Conservation (phyloP, 2,329 filamentous ascomycete genomes). For the Aspergillus awamori region DNA sequence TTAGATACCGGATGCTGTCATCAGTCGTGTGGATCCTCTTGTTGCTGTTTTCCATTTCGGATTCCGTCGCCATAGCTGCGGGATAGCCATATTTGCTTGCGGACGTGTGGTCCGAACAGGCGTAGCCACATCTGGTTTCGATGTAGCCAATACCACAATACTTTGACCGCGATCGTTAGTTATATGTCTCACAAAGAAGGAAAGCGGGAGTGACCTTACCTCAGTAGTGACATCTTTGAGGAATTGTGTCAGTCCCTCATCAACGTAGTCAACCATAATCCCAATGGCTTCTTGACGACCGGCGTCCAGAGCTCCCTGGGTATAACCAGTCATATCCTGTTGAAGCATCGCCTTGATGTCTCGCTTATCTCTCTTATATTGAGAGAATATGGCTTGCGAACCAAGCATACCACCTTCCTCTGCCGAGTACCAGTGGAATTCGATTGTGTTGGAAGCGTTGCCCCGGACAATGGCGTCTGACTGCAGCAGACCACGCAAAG, state of each 20-base stretch:
- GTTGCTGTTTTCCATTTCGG: constrained; percentile 62
- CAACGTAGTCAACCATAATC: constrained; percentile 90
- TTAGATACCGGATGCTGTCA: constrained; percentile 71
- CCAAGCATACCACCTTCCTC: constrained; percentile 87
- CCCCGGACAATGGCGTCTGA: constrained; percentile 71
- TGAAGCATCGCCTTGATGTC: constrained; percentile 96
- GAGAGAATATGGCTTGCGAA: constrained; percentile 83
- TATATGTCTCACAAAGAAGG: neutral
- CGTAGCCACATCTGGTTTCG: constrained; percentile 86
- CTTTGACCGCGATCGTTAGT: constrained; percentile 37
- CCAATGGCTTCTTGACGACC: constrained; percentile 84
- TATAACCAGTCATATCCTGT: constrained; percentile 95
- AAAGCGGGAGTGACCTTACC: constrained; percentile 40
- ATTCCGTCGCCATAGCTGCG: constrained; percentile 66
- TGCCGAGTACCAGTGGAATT: constrained; percentile 96
- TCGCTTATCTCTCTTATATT: constrained; percentile 71
- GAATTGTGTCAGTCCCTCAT: constrained; percentile 78
- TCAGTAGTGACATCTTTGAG: constrained; percentile 84
- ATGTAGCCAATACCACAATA: constrained; percentile 90
- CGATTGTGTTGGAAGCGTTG: constrained; percentile 79
- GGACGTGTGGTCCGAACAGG: constrained; percentile 72
- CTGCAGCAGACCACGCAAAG: constrained; percentile 76
- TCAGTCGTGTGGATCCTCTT: constrained; percentile 73
- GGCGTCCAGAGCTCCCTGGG: constrained; percentile 78
- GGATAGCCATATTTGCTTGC: constrained; percentile 68